Conservation (phyloP, 768 basidiomycete genomes). For the Russula sp. region DNA sequence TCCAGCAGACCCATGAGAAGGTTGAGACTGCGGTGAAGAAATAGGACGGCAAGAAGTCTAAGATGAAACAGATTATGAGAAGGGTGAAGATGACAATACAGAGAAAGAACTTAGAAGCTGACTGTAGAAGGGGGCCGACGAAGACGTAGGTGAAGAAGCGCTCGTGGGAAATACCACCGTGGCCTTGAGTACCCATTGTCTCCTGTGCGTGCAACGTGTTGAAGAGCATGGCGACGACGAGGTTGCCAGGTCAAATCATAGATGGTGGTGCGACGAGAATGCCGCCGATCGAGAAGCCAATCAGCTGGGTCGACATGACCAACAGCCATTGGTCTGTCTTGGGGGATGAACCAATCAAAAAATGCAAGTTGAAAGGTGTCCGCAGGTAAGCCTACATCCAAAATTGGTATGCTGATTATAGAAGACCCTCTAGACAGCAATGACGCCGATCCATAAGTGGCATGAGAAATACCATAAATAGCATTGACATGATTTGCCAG, state of each 20-base stretch:
- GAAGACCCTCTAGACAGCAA: slow-evolving; percentile 42
- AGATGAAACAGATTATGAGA: too few species aligned
- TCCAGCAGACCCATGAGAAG: too few species aligned
- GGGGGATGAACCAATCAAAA: background rate
- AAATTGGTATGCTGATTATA: slow-evolving; percentile 38
- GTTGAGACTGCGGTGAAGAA: too few species aligned
- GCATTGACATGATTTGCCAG: background rate
- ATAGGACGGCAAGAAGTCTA: too few species aligned
- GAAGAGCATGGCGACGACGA: slow-evolving; percentile 41
- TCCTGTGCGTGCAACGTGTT: slow-evolving; percentile 37
- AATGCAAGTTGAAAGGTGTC: background rate
- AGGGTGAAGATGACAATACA: too few species aligned
- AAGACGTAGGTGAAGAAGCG: slow-evolving; percentile 46
- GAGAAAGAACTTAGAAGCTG: too few species aligned
- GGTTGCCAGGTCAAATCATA: slow-evolving; percentile 42
- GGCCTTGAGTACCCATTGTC: slow-evolving; percentile 39
- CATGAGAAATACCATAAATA: background rate
- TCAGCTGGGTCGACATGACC: slow-evolving; percentile 39
- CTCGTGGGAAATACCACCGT: slow-evolving; percentile 46
- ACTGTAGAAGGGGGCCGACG: slow-evolving; percentile 36
- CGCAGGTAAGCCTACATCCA: slow-evolving; percentile 25
- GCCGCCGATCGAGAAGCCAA: slow-evolving; percentile 41
- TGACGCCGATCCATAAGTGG: slow-evolving; percentile 35
- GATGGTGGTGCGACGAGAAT: slow-evolving; percentile 41
- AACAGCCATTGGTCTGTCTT: slow-evolving; percentile 33